These are phyloP conservation scores for Sporothrix protearum DNA, from an alignment of 2,329 filamentous ascomycete genomes.

Conservation along the genomic window DNA sequence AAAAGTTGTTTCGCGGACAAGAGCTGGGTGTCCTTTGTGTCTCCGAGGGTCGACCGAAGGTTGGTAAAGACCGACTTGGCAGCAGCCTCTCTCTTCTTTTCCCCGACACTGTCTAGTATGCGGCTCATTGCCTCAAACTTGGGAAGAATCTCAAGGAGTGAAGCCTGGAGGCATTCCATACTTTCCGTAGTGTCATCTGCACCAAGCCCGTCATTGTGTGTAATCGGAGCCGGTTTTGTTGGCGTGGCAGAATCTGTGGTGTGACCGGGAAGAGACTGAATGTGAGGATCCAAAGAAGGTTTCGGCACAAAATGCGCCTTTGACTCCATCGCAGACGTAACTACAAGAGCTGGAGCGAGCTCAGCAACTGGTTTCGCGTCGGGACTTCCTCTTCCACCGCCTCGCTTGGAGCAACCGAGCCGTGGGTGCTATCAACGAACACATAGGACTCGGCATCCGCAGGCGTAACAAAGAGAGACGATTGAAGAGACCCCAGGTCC, in stretches of 20 bases:
- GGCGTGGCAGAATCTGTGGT: neutral
- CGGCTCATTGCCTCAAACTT: slow-evolving; percentile 13
- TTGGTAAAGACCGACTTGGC: neutral
- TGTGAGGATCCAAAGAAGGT: neutral
- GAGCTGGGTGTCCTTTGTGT: neutral
- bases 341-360: neutral
- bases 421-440: neutral
- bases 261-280: neutral
- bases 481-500: slow-evolving; percentile 24
- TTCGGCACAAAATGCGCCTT: neutral
- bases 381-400: neutral
- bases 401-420: neutral
- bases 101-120: neutral
- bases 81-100: neutral
- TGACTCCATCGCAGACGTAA: neutral
- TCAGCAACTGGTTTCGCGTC: neutral
- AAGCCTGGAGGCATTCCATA: neutral
- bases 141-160: slow-evolving; percentile 16
- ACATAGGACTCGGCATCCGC: neutral
- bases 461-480: neutral
- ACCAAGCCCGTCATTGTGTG: neutral
- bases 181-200: neutral
- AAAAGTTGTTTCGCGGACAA: slow-evolving; percentile 10
- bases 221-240: neutral
- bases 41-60: neutral